A percentile compares a stretch with the other conserved stretches of the same genome.
phyloP scores from a whole-genome alignment of 2,329 filamentous ascomycete genomes.

The Cladosporium colombiae region DNA sequence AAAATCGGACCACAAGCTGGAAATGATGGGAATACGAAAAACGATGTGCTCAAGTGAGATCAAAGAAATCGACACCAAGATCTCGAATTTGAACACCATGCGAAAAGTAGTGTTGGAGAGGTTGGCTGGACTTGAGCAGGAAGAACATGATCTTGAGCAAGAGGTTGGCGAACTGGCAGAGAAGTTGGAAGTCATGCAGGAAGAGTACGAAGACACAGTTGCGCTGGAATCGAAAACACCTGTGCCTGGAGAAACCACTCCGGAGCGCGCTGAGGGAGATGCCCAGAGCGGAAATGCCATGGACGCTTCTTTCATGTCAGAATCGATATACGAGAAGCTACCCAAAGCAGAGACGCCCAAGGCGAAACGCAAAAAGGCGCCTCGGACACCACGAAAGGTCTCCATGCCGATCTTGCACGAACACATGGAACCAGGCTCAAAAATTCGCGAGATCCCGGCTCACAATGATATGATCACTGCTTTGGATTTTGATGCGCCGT shows the following conservation, averaged over 20 bases:
- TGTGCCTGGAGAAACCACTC: slow-evolving; percentile 25
- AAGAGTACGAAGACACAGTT: slow-evolving; percentile 56
- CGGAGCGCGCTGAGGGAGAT: slow-evolving; percentile 38
- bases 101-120: slow-evolving; percentile 87
- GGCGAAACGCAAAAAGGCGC: slow-evolving; percentile 32
- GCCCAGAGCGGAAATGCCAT: slow-evolving; percentile 50
- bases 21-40: slow-evolving; percentile 89
- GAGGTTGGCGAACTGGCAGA: slow-evolving; percentile 67
- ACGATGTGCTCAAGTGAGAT: slow-evolving; percentile 98
- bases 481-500: slow-evolving; percentile 94
- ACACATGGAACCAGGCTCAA: slow-evolving; percentile 85
- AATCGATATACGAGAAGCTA: slow-evolving; percentile 94
- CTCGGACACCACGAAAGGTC: slow-evolving; percentile 52
- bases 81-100: slow-evolving; percentile 90
- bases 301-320: slow-evolving; percentile 82
- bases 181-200: slow-evolving; percentile 63
- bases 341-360: slow-evolving; percentile 53
- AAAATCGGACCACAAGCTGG: slow-evolving; percentile 77
- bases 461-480: slow-evolving; percentile 87
- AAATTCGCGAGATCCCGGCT: slow-evolving; percentile 83
- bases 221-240: slow-evolving; percentile 47
- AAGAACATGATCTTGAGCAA: slow-evolving; percentile 86
- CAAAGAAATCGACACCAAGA: slow-evolving; percentile 93
- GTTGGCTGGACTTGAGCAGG: slow-evolving; percentile 81
- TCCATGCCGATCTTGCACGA: slow-evolving; percentile 96